Base-by-base conservation (phyloP, 2,329 filamentous ascomycete genomes). In the Fusarium secorum region DNA sequence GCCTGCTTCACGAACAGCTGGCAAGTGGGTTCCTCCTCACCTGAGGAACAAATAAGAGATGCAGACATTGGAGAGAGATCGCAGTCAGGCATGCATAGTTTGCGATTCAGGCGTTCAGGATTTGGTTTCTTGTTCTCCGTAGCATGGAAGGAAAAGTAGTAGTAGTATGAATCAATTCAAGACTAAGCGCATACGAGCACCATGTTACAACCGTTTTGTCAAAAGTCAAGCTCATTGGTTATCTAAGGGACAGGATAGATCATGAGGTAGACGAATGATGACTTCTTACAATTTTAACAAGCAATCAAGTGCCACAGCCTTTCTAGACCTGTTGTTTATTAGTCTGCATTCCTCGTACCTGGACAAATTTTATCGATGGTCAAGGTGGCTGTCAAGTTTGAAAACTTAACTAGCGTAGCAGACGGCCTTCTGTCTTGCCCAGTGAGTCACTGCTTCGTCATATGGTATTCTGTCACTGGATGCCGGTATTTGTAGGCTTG, bases 21-120 rank as follows among this genome's bases (percentile, higher is more conserved):
- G 88, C 74, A 90, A 89, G 79, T 91, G 85, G 81, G 86, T 90
- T 75, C 89, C 89, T 74, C 81, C 80, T 74, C 80, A 83, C 66
- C 38, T 76, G 78, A 79, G 80, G 71, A 80, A 80, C 71, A 78
- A 80, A 67, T 67, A 62, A 67, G 56, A 32, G 24, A 35, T 36
- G 76, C 72, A 75, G 55, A 71, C 46, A 54, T 56, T 63, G 60
- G 58, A 53, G 64, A 59, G 42, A 67, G 39, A 72, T 69, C 60
- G 66, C 65, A 68, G 65, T 66, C 55, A 54, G 68, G 59, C 67
- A 74, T 57, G 68, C 64, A 74, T 75, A 72, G 70, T 62, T 72
- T 77, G 72, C 73, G 64, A 75, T 77, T 80, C 78, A 73, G 80
- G 80, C 80, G 79, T 82, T 81, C 74, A 73, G 75, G 77, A 75